These are phyloP conservation scores for Candida frijolesensis DNA, from an alignment of 1,139 yeast genomes.

Conservation along the genomic window DNA sequence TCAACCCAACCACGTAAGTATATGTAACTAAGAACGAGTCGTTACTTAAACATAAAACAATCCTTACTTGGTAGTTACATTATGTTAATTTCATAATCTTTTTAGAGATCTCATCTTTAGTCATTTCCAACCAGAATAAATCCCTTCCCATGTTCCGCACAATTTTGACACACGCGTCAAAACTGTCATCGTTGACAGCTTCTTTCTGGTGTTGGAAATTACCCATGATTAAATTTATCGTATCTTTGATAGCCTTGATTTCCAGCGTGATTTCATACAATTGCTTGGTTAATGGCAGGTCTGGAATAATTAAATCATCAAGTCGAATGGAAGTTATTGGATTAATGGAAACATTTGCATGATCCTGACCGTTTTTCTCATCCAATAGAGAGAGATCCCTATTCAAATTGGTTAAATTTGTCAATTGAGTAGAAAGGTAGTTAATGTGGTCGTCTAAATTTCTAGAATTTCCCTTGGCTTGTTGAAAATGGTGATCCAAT, in stretches of 20 bases:
- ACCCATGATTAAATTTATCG: slow-evolving; percentile 58
- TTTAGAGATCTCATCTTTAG: slow-evolving; percentile 34
- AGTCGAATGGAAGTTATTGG: slow-evolving; percentile 21
- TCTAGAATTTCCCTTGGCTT: slow-evolving; percentile 39
- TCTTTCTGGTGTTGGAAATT: slow-evolving; percentile 41
- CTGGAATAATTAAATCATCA: slow-evolving; percentile 44
- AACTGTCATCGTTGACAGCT: slow-evolving; percentile 33
- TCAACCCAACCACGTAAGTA: too few species aligned
- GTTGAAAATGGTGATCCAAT: slow-evolving; percentile 37
- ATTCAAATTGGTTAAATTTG: slow-evolving; percentile 29
- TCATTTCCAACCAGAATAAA: slow-evolving; percentile 58
- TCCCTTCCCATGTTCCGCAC: slow-evolving; percentile 74
- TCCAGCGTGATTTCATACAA: slow-evolving; percentile 69
- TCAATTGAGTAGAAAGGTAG: slow-evolving; percentile 36
- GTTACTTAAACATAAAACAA: too few species aligned
- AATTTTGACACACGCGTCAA: slow-evolving; percentile 59
- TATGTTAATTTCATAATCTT: slow-evolving; percentile 23
- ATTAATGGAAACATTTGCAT: slow-evolving; percentile 22
- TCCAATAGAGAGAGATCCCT: slow-evolving; percentile 26
- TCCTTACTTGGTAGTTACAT: too few species aligned
- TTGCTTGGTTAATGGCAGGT: slow-evolving; percentile 43
- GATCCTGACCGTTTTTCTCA: slow-evolving; percentile 24
- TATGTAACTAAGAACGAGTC: too few species aligned
- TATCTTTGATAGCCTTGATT: slow-evolving; percentile 70
- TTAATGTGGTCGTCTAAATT: slow-evolving; percentile 34